Base-by-base conservation (phyloP, 2,329 filamentous ascomycete genomes). In the Diaporthe nobilis region DNA sequence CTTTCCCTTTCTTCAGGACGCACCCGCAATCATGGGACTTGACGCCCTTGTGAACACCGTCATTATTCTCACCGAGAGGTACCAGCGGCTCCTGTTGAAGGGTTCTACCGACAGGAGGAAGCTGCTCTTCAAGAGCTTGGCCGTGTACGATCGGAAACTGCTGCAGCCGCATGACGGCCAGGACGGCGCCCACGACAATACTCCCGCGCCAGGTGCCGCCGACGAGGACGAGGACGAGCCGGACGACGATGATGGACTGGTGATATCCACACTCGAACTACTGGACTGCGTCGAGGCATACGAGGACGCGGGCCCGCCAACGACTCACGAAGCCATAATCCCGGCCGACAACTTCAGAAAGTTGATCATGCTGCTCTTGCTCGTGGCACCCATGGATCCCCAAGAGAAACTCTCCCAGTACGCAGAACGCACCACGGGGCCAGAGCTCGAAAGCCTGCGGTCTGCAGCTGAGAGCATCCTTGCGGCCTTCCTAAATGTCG, bases 281-380 rank as follows among this genome's bases (percentile, higher is more conserved):
- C 87, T 95, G 76, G 90, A 94, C 81, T 90, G 91, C 42, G 86
- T 90, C 65, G 90, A 92, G 13, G 90, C 89, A 0, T 90, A 92
- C 78, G 89, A 88, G 77, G 86, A 90, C 4, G 87, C 86, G 22
- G 86, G 88, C 76, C 81, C 83, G 4, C 83, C 87, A 0, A 87
- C 87, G 4, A 88, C 91, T 1, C 88, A 91, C 58, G 89, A 90
- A n/a, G 91, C 92, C 42, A 91, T 94, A 78, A 93, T 95, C 70
- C 93, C 94, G 0, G 90, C 91, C 0, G 93, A 95, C 81, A 95
- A 95, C 80, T 90, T 95, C 74, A 89, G 92, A 60, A 92, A 91
- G 79, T 84, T 95, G 10, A 83, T 95, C 42, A 93, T 94, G 89
- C 86, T 95, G 5, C 86, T 95, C 17, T 85, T 95, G 1, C 85